Conservation (phyloP, 257 asterid species). For the Plantago major region DNA sequence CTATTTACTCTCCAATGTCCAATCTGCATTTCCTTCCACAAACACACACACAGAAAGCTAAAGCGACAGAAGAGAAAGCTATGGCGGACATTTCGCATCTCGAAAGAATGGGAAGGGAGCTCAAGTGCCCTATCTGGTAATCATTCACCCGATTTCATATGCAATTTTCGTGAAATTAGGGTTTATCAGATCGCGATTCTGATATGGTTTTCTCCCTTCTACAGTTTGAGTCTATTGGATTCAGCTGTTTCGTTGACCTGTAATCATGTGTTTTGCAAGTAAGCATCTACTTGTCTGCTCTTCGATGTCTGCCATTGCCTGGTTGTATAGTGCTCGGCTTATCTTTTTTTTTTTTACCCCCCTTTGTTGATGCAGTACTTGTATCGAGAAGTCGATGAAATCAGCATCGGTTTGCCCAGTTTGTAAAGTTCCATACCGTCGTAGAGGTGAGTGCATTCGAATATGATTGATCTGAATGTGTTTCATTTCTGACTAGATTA, state of each 20-base stretch:
- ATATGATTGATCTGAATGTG: background rate
- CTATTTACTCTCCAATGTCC: background rate
- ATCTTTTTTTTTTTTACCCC: background rate
- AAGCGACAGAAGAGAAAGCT: slow-evolving; percentile 11
- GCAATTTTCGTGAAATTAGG: background rate
- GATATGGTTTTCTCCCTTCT: background rate
- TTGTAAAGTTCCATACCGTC: slow-evolving; percentile 83
- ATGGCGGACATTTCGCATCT: slow-evolving; percentile 79
- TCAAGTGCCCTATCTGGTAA: slow-evolving; percentile 96
- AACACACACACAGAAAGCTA: background rate
- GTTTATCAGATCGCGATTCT: slow-evolving; percentile 4
- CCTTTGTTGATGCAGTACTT: slow-evolving; percentile 38
- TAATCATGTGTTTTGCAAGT: slow-evolving; percentile 96
- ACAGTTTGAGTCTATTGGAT: slow-evolving; percentile 81
- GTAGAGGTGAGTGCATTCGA: slow-evolving; percentile 57
- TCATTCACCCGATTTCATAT: background rate
- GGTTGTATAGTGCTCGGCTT: background rate
- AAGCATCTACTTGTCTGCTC: slow-evolving; percentile 21
- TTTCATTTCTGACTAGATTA: too few species aligned
- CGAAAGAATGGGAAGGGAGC: slow-evolving; percentile 95
- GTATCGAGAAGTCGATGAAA: slow-evolving; percentile 81
- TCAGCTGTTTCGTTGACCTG: slow-evolving; percentile 81
- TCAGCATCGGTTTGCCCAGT: slow-evolving; percentile 75
- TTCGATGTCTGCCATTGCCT: background rate
- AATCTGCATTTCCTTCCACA: background rate